Evolutionary conservation across 1,284 basidiomycete species (phyloP), one percentile per base, ranked within the genome.

Genomic region (Grifola frondosa): DNA sequence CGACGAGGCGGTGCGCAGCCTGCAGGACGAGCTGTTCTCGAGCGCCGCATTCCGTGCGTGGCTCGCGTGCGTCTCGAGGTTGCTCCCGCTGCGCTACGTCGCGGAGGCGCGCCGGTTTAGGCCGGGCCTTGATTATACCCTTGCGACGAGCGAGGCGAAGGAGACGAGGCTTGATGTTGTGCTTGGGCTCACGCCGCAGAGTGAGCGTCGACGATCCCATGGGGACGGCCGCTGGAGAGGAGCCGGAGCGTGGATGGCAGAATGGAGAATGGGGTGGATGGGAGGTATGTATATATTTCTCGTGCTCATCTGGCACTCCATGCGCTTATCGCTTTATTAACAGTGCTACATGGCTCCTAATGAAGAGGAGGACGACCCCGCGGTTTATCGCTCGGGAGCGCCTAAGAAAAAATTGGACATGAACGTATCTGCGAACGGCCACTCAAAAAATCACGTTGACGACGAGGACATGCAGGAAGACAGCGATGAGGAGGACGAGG

Each of bases 341-440:
- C 48, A 89, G 83, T 96, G 92, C 64, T 97, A 97, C 65, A 91
- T 97, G 82, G 88, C 93, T 3, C 88, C 91, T 23, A 91, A 94
- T 49, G 87, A 94, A 53, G 92, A 91, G 60, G 90, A 90, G 53
- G 92, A 95, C 54, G 93, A 96, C 63, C 95, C 95, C 5, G 92
- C 93, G 3, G 88, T 97, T 13, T 97, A 97, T 66, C 87, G 91
- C 31, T 84, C 86, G 2, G 73, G 82, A 24, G 71, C 74, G 9
- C 69, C 64, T 37, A 81, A 77, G 60, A 52, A 54, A 21, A 61
- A 59, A 29, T 53, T 40, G 29, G 24, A 40, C 16, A 61, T 60
- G 44, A 59, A 58, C 28, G 67, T 69, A 33, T 64, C 63, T 26
- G 33, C 43, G 12, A 58, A 57, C 30, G 49, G 49, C 10, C 59